phyloP scores from a whole-genome alignment of 2,329 filamentous ascomycete species.

The Xylariomycetidae sp. region DNA sequence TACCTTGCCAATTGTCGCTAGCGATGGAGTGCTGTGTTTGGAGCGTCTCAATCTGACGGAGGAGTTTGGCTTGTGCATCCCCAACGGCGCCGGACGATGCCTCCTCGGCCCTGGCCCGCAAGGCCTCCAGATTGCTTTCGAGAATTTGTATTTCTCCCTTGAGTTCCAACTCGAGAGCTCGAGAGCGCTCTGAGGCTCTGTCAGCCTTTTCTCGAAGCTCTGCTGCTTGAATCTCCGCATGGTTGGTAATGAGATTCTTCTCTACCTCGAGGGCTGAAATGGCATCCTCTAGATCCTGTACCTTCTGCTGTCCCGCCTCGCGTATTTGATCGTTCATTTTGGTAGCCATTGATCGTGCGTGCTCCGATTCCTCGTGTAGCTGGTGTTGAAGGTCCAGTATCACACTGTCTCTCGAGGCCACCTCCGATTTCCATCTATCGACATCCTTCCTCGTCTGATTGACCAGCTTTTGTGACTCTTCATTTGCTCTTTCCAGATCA shows the following conservation, averaged over 20 bases:
- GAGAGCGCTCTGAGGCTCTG: conserved; percentile 65
- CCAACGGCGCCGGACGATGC: conserved; percentile 76
- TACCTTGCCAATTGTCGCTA: conserved; percentile 95
- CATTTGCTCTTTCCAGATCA: conserved; percentile 52
- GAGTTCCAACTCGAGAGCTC: conserved; percentile 68
- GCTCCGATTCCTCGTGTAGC: conserved; percentile 61
- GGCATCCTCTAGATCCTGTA: conserved; percentile 51
- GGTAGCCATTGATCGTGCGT: conserved; percentile 61
- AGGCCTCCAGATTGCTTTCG: conserved; percentile 84
- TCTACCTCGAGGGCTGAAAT: conserved; percentile 69
- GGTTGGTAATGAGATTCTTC: conserved; percentile 67
- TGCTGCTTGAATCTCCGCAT: conserved; percentile 60
- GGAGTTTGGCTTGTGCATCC: conserved; percentile 80
- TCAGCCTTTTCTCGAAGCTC: conserved; percentile 71
- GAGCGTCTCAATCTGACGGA: conserved; percentile 90
- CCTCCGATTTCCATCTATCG: conserved; percentile 57
- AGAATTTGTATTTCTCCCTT: conserved; percentile 72
- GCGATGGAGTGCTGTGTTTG: conserved; percentile 94
- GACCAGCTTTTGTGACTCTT: conserved; percentile 29
- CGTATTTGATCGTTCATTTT: conserved; percentile 64
- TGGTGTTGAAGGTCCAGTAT: conserved; percentile 67
- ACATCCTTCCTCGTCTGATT: conserved; percentile 35
- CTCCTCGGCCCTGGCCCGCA: conserved; percentile 83
- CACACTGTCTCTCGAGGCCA: conserved; percentile 57
- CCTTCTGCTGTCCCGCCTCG: conserved; percentile 55